Evolutionary conservation across 768 basidiomycete genomes (phyloP).

Genomic region (Scleroderma bovista): DNA sequence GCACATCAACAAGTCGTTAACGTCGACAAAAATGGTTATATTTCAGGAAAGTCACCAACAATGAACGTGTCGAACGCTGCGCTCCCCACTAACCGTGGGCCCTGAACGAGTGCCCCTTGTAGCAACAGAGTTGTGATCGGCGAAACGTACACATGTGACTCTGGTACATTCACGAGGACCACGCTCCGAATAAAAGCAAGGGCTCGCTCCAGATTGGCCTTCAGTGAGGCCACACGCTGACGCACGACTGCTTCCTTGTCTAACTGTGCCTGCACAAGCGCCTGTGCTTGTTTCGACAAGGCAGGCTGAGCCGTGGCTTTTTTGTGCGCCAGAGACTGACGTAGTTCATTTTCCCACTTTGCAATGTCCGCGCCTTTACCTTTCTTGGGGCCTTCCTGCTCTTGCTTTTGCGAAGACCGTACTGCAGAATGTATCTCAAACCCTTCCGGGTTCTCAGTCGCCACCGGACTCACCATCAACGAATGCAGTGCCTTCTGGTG

Average conservation of each 20-base stretch:
- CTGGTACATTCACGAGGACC: constrained; percentile 43
- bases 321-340: constrained; percentile 78
- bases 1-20: neutral
- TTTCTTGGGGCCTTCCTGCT: constrained; percentile 46
- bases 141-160: constrained; percentile 54
- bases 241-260: constrained; percentile 73
- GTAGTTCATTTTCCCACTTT: constrained; percentile 94
- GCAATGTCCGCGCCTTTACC: constrained; percentile 87
- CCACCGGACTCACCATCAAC: constrained; percentile 57
- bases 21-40: neutral
- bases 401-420: constrained; percentile 52
- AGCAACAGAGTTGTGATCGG: constrained; percentile 56
- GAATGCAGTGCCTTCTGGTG: constrained; percentile 75
- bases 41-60: constrained; percentile 38
- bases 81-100: constrained; percentile 55
- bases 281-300: constrained; percentile 81
- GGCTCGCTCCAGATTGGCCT: constrained; percentile 56
- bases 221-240: constrained; percentile 47
- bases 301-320: constrained; percentile 47
- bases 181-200: constrained; percentile 65
- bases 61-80: constrained; percentile 73
- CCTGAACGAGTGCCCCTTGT: constrained; percentile 55
- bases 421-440: constrained; percentile 36
- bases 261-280: constrained; percentile 78
- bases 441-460: neutral